Base-by-base conservation (phyloP, 768 basidiomycete genomes). In the Chalciporus sphaerocephalus region DNA sequence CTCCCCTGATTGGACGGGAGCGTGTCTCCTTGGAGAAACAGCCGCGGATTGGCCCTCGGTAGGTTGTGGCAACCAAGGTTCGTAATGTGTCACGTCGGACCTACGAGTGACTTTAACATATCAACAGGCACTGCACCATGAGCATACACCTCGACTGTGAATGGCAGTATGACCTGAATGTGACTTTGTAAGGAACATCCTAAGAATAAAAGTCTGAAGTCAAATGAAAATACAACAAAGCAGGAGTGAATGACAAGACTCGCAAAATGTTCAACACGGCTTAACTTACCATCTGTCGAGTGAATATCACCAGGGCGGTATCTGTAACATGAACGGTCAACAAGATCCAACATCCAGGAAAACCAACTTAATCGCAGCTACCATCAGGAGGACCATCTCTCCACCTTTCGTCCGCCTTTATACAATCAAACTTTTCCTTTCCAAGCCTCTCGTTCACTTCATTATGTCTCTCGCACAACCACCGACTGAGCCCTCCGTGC, bases 381-480 rank as follows among this genome's bases (percentile, higher is more conserved):
- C 92, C 92, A 65, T 97, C 91, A 4, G 64, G 55, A 18, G 90
- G 88, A 1, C 93, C 95, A 64, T 94, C 90, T 70, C 76, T 88
- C 95, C 95, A 98, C 57, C 94, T 73, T 72, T 91, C 85, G 53
- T 88, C 85, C 37, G 86, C 80, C 61, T 79, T 90, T 25, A 68
- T 59, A 62, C 95, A 98, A 63, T 92, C 82, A 66, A 97, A 97
- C 42, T 35, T 63, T 47, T 74, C 73, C 75, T 96, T 97, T 33
- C 92, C 92, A 25, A 97, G 69, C 65, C 82, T 80, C 61, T 74
- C 74, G 58, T 95, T 98, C 46, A 97, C 93, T 59, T 87, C 86
- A 58, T 98, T 98, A 63, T 98, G 95, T 56, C 87, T 72, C 66
- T 87, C 78, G 60, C 95, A 97, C 51, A 98, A 72, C 94, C 93